Evolutionary conservation across 75 land plant genomes (phyloP), one percentile per base, ranked within the genome.

Genomic region (Pinus tabuliformis): DNA sequence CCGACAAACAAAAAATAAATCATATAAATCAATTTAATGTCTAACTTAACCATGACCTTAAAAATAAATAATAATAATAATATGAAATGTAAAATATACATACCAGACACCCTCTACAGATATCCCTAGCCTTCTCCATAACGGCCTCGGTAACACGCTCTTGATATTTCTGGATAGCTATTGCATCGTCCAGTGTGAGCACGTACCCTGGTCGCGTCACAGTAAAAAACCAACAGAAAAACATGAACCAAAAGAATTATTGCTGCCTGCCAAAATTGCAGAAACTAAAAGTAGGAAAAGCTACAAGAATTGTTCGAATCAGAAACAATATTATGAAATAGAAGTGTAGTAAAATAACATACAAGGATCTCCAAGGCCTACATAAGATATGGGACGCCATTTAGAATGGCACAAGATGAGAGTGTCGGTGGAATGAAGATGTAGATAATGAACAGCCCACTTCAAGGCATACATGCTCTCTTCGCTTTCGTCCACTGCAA

Each of bases 401-500:
- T 78, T 76, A 56, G 56, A 61, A 62, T 84, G 72, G 57, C 75
- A 76, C 39, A 84, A 56, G 39, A 77, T 70, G 30, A 84, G 22
- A 28, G 37, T 36, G 12, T 59, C 64, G 3, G 16, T 14, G n/a
- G 58, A 20, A 30, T 16, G 20, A 16, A 26, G 20, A 17, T 57
- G 21, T 28, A 77, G 75, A 62, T 45, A 56, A 13, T 83, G 74
- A 17, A 81, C 42, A 3, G 63, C 76, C 86, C 86, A 84, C 26
- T 84, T 7, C 36, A 84, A 62, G 11, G 86, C 86, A 37, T 82
- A 52, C 56, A 72, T 33, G 76, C 86, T 84, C 49, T 73, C 54
- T 9, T 82, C 80, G 64, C 86, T 82, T 28, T 59, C 84, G 60
- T 84, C 86, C 56, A 81, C 75, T 30, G 85, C 86, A 37, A 84